Percentiles rank a stretch among this genome's conserved stretches.
phyloP scores from a whole-genome alignment of 2,329 filamentous ascomycete species.

The Pseudogymnoascus verrucosus region DNA sequence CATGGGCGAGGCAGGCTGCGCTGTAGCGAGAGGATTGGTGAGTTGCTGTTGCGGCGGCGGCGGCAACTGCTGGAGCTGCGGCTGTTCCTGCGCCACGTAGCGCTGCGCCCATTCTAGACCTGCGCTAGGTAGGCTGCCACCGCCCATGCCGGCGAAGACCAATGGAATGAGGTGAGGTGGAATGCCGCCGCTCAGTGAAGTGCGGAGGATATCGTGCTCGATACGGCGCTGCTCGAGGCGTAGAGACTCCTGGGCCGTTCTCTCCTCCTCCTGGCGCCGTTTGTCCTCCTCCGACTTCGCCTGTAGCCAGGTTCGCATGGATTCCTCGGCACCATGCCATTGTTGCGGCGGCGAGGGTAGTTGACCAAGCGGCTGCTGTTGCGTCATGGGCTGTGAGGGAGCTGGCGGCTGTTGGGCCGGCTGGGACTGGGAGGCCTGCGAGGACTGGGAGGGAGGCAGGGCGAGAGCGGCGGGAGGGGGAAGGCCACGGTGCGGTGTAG shows the following conservation, averaged over 20 bases:
- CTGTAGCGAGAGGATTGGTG: slow-evolving; percentile 8
- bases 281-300: slow-evolving; percentile 68
- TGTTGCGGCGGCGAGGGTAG: slow-evolving; percentile 57
- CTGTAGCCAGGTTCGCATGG: slow-evolving; percentile 63
- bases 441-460: slow-evolving; percentile 58
- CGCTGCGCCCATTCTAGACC: slow-evolving; percentile 63
- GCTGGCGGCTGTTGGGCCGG: slow-evolving; percentile 18
- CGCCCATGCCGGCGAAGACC: slow-evolving; percentile 65
- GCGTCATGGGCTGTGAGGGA: slow-evolving; percentile 22
- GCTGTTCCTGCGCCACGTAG: slow-evolving; percentile 46
- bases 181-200: slow-evolving; percentile 61
- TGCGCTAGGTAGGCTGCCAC: slow-evolving; percentile 51
- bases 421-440: slow-evolving; percentile 52
- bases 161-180: slow-evolving; percentile 67
- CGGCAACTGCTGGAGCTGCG: slow-evolving; percentile 38
- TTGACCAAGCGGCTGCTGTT: slow-evolving; percentile 40
- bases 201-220: slow-evolving; percentile 64
- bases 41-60: slow-evolving; percentile 35
- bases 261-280: slow-evolving; percentile 67
- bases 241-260: slow-evolving; percentile 51
- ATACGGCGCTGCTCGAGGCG: slow-evolving; percentile 65
- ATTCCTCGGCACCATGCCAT: slow-evolving; percentile 61
- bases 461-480: slow-evolving; percentile 61
- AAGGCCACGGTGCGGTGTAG: slow-evolving; percentile 60
- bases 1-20: slow-evolving; percentile 42